Percentiles rank a stretch among this genome's conserved stretches.
Conservation (phyloP, 73 alveolate genomes). For the Uronychia setigera region DNA sequence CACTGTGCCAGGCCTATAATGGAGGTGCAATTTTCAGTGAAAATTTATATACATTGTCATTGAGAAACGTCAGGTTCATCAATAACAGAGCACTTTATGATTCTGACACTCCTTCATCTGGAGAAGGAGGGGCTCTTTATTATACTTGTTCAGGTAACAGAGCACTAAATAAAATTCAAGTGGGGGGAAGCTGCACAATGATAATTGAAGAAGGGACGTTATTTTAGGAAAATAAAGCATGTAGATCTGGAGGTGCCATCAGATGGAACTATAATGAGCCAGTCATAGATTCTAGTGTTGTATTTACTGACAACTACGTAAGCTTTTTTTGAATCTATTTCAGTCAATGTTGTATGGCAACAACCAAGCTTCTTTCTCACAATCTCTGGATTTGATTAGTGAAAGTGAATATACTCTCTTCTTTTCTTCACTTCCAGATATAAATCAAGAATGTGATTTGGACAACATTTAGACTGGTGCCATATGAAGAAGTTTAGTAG, state of each 20-base stretch:
- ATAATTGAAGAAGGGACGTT: neutral
- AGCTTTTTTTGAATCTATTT: neutral
- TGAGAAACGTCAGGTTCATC: too few relatives aligned
- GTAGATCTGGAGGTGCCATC: conserved; percentile 36
- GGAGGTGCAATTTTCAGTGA: too few relatives aligned
- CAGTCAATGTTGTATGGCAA: conserved; percentile 41
- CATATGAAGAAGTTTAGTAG: neutral
- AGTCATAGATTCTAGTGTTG: neutral
- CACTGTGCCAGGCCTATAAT: too few relatives aligned
- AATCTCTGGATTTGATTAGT: neutral
- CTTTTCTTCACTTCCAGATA: too few relatives aligned
- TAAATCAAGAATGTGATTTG: too few relatives aligned
- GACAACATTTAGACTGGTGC: neutral
- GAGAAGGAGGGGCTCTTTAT: conserved; percentile 56
- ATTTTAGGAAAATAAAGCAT: conserved; percentile 9
- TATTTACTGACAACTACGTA: conserved; percentile 7
- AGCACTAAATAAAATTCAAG: neutral
- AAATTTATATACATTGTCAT: too few relatives aligned
- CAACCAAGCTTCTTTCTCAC: conserved; percentile 23
- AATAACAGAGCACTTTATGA: neutral
- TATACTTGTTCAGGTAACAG: conserved; percentile 18
- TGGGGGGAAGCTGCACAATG: neutral
- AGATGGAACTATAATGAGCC: conserved; percentile 39
- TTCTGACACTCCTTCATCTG: neutral
- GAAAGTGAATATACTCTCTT: conserved; percentile 10